These are phyloP conservation scores for Fraxinus anomala DNA, from an alignment of 257 asterid genomes.

Conservation along the genomic window DNA sequence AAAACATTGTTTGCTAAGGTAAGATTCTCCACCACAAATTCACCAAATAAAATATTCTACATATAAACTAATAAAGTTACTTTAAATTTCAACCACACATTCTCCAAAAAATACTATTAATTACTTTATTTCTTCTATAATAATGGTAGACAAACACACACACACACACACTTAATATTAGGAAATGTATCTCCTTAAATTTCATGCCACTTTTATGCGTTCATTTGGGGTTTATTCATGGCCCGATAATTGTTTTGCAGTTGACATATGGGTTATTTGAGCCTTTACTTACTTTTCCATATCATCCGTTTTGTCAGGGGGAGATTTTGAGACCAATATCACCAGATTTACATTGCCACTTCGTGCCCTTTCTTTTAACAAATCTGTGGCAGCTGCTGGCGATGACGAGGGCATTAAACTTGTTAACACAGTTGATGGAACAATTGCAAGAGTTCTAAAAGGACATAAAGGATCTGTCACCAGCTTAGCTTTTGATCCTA, in stretches of 20 bases:
- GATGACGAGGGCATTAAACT: slow-evolving; percentile 96
- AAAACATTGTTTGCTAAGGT: too few relatives aligned
- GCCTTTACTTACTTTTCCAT: neutral
- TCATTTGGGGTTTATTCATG: neutral
- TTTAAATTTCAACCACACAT: too few relatives aligned
- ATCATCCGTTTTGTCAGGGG: slow-evolving; percentile 51
- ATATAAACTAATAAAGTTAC: too few relatives aligned
- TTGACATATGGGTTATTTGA: neutral
- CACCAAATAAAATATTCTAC: too few relatives aligned
- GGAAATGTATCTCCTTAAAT: neutral
- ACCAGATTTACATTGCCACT: slow-evolving; percentile 93
- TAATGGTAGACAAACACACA: too few relatives aligned
- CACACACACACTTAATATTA: neutral
- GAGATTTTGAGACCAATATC: slow-evolving; percentile 89
- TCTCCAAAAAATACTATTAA: too few relatives aligned
- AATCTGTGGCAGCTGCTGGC: slow-evolving; percentile 96
- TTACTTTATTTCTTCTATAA: too few relatives aligned
- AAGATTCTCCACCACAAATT: too few relatives aligned
- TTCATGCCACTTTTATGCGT: neutral
- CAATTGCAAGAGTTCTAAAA: slow-evolving; percentile 87
- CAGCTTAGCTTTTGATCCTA: slow-evolving; percentile 93
- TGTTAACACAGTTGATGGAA: slow-evolving; percentile 87
- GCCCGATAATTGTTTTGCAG: neutral
- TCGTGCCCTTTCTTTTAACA: slow-evolving; percentile 82
- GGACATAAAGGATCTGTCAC: slow-evolving; percentile 91